Evolutionary conservation across 2,329 filamentous ascomycete species (phyloP).

Genomic region (Venturia carpophila): DNA sequence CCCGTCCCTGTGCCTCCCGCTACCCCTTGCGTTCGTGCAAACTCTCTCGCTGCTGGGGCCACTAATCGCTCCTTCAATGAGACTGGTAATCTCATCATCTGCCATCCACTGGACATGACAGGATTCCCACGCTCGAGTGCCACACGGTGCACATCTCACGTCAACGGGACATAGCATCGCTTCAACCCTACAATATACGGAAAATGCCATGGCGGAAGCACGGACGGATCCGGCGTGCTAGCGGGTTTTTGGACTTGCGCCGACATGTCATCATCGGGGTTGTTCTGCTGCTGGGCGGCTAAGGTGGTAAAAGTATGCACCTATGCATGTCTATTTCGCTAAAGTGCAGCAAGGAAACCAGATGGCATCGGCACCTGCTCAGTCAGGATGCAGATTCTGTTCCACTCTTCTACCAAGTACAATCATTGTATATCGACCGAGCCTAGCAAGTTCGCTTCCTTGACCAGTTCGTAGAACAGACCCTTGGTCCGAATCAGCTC

Average conservation of each 20-base stretch:
- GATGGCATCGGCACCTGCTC: not conserved
- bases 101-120: not conserved
- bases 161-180: not conserved
- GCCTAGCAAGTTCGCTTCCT: slow-evolving; percentile 71
- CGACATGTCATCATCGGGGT: not conserved
- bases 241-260: not conserved
- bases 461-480: slow-evolving; percentile 82
- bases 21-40: not conserved
- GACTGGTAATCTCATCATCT: not conserved
- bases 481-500: slow-evolving; percentile 69
- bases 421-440: slow-evolving; percentile 10
- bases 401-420: not conserved
- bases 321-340: not conserved
- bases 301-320: not conserved
- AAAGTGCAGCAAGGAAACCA: slow-evolving; percentile 6
- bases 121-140: not conserved
- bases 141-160: not conserved
- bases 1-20: not conserved
- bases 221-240: not conserved
- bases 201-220: not conserved
- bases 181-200: not conserved
- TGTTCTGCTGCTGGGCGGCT: not conserved
- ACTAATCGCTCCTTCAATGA: not conserved
- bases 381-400: not conserved
- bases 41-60: not conserved